Evolutionary conservation across 106 monocot genomes (phyloP), one percentile per base, ranked within the genome.

Genomic region (Dendrobium catenatum): DNA sequence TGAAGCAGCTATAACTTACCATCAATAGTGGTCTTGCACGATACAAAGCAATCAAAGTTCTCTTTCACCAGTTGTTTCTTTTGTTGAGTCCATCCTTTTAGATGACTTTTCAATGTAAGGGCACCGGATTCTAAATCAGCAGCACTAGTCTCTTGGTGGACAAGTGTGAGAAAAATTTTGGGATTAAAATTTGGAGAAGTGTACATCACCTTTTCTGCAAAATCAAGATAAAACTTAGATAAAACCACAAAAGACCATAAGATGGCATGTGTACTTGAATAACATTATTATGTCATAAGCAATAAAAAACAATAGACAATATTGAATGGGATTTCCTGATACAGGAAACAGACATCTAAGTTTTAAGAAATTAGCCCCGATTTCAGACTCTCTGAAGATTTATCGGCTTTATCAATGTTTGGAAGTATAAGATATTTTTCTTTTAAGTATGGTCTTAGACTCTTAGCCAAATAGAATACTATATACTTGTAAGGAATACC

Each of bases 31-130:
- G 90, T 99, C 84, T 99, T 99, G 91, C 99, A 99, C 41, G 99
- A 99, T 4, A 99, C 93, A 81, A 95, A 99, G 83, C 99, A 99
- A 78, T 99, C 99, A 89, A 99, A 99, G 80, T 99, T 99, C 81
- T 99, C 99, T 85, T 99, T 99, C 22, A 99, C 99, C 77, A 99
- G 81, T 66, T 95, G 91, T 83, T 99, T 99, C 77, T 91, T 99
- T 80, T 99, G 89, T 81, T 95, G 93, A 31, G 99, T 99, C 83
- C 99, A 89, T 79, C 93, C 99, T 86, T 91, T 93, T 22, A 99
- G 89, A 87, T 95, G 95, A 84, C 83, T 86, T 85, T 95, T 99
- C 68, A 99, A 82, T 33, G 87, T 83, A 55, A 99, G 83, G 4
- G 93, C 93, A 82, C 93, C 93, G 46, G 95, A 84, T 84, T 99